These are phyloP conservation scores for Ceriops decandra DNA, from an alignment of 345 rosid species.

Conservation along the genomic window DNA sequence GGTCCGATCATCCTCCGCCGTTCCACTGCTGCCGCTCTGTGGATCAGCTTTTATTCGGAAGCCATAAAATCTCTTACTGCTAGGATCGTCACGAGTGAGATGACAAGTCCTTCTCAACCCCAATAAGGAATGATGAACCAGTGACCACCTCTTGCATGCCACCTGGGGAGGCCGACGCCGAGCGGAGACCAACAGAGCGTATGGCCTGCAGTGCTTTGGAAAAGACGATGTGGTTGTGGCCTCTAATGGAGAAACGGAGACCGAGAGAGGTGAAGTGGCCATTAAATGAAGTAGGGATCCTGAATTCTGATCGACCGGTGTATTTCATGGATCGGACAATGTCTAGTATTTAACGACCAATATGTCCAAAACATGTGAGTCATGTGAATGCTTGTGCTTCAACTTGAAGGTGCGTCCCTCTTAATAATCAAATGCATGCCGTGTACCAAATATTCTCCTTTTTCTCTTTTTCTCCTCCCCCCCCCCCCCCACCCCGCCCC, in stretches of 20 bases:
- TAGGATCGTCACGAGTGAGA: neutral
- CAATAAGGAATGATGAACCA: neutral
- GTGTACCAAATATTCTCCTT: too few relatives aligned
- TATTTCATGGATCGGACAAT: too few relatives aligned
- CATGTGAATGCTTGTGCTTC: too few relatives aligned
- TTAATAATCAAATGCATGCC: too few relatives aligned
- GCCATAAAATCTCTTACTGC: neutral
- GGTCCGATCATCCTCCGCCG: too few relatives aligned
- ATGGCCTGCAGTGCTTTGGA: neutral
- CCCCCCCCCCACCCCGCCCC: too few relatives aligned
- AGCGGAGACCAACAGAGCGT: neutral
- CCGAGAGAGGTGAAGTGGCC: constrained; percentile 20
- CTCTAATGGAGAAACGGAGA: constrained; percentile 12
- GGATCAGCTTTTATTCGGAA: neutral
- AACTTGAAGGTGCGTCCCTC: too few relatives aligned
- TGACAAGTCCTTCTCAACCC: neutral
- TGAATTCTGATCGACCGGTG: too few relatives aligned
- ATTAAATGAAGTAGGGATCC: neutral
- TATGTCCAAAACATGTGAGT: too few relatives aligned
- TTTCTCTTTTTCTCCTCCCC: too few relatives aligned
- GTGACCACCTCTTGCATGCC: neutral
- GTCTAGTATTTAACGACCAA: too few relatives aligned
- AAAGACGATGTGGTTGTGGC: constrained; percentile 10
- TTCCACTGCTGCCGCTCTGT: too few relatives aligned
- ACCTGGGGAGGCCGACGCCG: neutral